Evolutionary conservation across 148 eudicot genomes (phyloP).

Genomic region (Nepenthes mirabilis): DNA sequence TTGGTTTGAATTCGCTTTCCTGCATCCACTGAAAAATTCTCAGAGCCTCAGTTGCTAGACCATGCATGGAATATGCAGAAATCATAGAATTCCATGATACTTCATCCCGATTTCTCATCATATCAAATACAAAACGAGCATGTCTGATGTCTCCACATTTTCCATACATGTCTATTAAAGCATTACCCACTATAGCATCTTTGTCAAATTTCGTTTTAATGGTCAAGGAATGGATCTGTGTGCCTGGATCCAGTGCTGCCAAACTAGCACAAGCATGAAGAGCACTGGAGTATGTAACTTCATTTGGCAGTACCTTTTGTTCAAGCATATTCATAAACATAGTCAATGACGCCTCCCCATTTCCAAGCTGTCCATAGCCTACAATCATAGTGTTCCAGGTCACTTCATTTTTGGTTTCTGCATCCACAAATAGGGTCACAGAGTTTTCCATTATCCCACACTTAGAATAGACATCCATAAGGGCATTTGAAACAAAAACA

Average conservation of each 20-base stretch:
- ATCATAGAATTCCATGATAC: conserved; percentile 84
- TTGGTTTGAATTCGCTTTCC: conserved; percentile 30
- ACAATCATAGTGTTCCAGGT: conserved; percentile 89
- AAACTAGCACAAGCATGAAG: conserved; percentile 70
- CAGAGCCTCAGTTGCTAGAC: conserved; percentile 65
- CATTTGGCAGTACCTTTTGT: conserved; percentile 35
- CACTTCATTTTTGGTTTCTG: conserved; percentile 45
- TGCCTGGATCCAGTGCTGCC: conserved; percentile 57
- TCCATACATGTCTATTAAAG: conserved; percentile 77
- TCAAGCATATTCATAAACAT: conserved; percentile 57
- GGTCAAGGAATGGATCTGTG: conserved; percentile 59
- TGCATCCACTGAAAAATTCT: conserved; percentile 45
- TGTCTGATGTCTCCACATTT: conserved; percentile 78
- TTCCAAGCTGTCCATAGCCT: conserved; percentile 54
- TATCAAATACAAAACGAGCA: conserved; percentile 59
- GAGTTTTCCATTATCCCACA: conserved; percentile 64
- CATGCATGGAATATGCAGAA: conserved; percentile 77
- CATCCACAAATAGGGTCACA: conserved; percentile 37
- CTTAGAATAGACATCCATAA: conserved; percentile 81
- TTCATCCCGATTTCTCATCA: conserved; percentile 45
- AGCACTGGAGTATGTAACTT: conserved; percentile 73
- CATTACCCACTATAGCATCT: conserved; percentile 53
- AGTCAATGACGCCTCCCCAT: conserved; percentile 47
- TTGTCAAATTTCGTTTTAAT: conserved; percentile 48
- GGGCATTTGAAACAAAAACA: conserved; percentile 62